phyloP scores from a whole-genome alignment of 2,329 filamentous ascomycete species.

The Dendrostoma leiphaemia region DNA sequence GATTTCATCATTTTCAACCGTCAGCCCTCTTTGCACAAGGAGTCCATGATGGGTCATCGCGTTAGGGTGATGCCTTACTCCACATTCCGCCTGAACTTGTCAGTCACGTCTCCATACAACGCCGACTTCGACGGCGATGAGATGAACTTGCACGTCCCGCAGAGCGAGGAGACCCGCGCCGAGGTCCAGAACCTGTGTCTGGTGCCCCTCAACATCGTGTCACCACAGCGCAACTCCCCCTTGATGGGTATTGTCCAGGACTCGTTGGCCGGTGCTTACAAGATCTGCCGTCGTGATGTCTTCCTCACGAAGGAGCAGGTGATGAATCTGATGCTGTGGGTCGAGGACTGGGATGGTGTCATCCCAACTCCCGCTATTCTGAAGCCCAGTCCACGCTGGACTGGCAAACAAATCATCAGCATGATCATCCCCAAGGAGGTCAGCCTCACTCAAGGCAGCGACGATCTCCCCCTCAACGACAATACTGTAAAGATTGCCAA shows the following conservation, averaged over 20 bases:
- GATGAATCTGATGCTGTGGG: constrained; percentile 97
- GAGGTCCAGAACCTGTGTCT: constrained; percentile 93
- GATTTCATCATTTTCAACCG: constrained; percentile 99
- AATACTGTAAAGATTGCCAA: constrained; percentile 79
- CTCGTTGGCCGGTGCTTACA: constrained; percentile 93
- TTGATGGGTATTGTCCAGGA: constrained; percentile 99
- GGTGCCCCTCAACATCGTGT: constrained; percentile 98
- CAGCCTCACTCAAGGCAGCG: constrained; percentile 68
- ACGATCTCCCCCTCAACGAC: constrained; percentile 67
- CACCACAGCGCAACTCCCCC: constrained; percentile 92
- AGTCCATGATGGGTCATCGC: constrained; percentile 99
- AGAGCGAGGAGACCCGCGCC: constrained; percentile 93
- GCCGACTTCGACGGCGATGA: constrained; percentile 99
- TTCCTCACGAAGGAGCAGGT: constrained; percentile 89
- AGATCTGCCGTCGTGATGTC: constrained; percentile 88
- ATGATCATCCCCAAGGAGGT: constrained; percentile 86
- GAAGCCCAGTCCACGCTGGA: constrained; percentile 92
- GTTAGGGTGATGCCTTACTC: constrained; percentile 99
- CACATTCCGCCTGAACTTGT: constrained; percentile 95
- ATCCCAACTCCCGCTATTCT: constrained; percentile 92
- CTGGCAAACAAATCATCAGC: constrained; percentile 95
- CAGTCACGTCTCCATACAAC: constrained; percentile 98
- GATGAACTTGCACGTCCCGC: constrained; percentile 99
- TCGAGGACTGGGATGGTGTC: constrained; percentile 94
- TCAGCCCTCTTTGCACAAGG: constrained; percentile 98